These are phyloP conservation scores for Camelina neglecta DNA, from an alignment of 345 rosid genomes.

Conservation along the genomic window DNA sequence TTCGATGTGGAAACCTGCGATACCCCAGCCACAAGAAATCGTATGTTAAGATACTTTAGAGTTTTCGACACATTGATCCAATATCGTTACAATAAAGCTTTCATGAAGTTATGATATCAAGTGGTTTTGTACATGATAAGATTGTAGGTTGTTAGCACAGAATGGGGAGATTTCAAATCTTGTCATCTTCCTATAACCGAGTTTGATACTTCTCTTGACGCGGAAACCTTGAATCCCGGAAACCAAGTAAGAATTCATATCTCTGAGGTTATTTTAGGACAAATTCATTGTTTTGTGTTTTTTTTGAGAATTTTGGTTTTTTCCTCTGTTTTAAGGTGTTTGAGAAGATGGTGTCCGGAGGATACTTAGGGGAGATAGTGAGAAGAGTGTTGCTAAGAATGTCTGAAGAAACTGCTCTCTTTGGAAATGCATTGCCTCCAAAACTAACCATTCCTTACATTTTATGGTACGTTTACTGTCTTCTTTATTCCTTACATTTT, in stretches of 20 bases:
- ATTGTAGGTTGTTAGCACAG: constrained; percentile 60
- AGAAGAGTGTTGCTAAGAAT: constrained; percentile 68
- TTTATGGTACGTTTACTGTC: constrained; percentile 48
- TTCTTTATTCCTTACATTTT: background rate
- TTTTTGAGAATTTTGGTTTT: background rate
- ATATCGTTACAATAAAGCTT: background rate
- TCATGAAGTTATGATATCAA: constrained; percentile 3
- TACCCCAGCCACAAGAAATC: constrained; percentile 51
- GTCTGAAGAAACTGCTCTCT: constrained; percentile 63
- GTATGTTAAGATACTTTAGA: constrained; percentile 39
- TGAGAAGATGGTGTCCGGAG: constrained; percentile 66
- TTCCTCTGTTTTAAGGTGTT: constrained; percentile 49
- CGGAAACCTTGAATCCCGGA: constrained; percentile 58
- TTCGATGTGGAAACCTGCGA: constrained; percentile 44
- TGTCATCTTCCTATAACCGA: constrained; percentile 60
- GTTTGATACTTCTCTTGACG: constrained; percentile 57
- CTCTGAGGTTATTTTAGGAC: background rate
- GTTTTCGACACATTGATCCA: background rate
- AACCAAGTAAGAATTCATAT: constrained; percentile 43
- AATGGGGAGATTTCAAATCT: constrained; percentile 69
- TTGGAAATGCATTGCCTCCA: constrained; percentile 57
- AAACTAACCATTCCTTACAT: constrained; percentile 57
- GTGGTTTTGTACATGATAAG: background rate
- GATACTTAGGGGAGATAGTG: constrained; percentile 75
- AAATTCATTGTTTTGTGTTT: background rate